Percentiles rank a stretch among this genome's conserved stretches.
Conservation (phyloP, 2,329 filamentous ascomycete species). For the Paraphoma chrysanthemicola region DNA sequence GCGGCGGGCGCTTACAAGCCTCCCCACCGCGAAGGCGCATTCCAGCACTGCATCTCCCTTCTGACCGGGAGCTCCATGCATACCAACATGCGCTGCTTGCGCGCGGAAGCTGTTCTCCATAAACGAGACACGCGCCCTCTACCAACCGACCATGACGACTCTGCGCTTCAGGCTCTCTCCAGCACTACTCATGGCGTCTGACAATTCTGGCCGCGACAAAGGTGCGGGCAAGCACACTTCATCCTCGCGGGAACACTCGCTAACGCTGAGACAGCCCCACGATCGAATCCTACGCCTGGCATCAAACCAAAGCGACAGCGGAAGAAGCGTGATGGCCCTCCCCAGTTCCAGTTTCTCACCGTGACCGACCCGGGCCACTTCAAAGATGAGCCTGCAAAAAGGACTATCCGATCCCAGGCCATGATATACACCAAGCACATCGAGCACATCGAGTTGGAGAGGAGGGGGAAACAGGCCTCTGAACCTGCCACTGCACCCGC, state of each 20-base stretch:
- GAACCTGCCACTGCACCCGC: background rate
- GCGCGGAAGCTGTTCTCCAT: background rate
- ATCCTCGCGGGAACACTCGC: background rate
- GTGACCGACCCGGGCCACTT: constrained; percentile 42
- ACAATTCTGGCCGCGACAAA: background rate
- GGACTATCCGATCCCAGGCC: constrained; percentile 41
- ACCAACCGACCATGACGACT: background rate
- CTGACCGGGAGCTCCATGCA: background rate
- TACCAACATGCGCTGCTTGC: constrained; percentile 4
- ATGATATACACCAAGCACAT: constrained; percentile 39
- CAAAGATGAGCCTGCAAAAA: constrained; percentile 32
- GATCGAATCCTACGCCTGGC: background rate
- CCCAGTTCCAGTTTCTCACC: constrained; percentile 40
- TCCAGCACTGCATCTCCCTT: background rate
- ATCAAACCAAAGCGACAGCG: constrained; percentile 17
- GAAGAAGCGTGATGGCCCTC: constrained; percentile 32
- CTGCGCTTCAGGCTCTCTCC: background rate
- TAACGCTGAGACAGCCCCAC: background rate
- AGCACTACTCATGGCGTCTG: background rate
- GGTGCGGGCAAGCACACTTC: background rate
- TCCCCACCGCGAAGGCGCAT: background rate
- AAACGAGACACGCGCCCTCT: constrained; percentile 7
- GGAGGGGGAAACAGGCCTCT: constrained; percentile 9
- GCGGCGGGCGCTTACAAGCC: background rate
- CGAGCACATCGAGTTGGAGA: constrained; percentile 3